Evolutionary conservation across 2,329 filamentous ascomycete species (phyloP), one percentile per base, ranked within the genome.

Genomic region (Cladorrhinum sp.): DNA sequence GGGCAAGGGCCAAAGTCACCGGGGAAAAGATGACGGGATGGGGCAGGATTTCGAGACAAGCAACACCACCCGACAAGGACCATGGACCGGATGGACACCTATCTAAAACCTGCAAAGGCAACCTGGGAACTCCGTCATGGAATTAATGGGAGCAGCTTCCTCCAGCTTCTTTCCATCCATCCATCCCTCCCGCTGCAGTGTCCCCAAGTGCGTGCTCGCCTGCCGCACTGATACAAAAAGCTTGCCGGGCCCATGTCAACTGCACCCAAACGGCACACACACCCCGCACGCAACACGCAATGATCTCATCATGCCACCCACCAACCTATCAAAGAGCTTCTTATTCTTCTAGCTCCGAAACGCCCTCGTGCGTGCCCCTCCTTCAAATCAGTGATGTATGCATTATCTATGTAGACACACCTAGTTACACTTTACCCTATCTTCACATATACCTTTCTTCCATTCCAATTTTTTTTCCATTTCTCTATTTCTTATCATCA

Each of bases 301-400:
- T 70, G 68, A 71, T 67, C 65, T 69, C 68, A 70, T 71, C 69
- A 69, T 70, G 66, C 65, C 67, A 65, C 56, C 56, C 22, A n/a
- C 49, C 9, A 27, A 25, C 49, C 49, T 50, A 50, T 50, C 49
- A 50, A 50, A 50, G 49, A 50, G 20, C 49, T 50, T 50, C 49
- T 16, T 45, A 22, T 18, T 50, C 49, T 22, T 50, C 24, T 50
- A 50, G 49, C 20, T 25, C 20, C 49, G 24, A 50, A 50, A 18
- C 18, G 23, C n/a, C 41, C 18, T 45, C 41, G 18, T 45, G n/a
- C 41, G 18, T 45, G n/a, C 41, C 41, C 41, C 41, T 45, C n/a
- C 41, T 45, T 45, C n/a, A 13, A 16, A 7, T 32, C 36, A 41
- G 16, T 41, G 36, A 41, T 41, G 36, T 41, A 41, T 45, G 3